phyloP scores from a whole-genome alignment of 1,139 yeast genomes.

The Lodderomyces orthopsilosis region DNA sequence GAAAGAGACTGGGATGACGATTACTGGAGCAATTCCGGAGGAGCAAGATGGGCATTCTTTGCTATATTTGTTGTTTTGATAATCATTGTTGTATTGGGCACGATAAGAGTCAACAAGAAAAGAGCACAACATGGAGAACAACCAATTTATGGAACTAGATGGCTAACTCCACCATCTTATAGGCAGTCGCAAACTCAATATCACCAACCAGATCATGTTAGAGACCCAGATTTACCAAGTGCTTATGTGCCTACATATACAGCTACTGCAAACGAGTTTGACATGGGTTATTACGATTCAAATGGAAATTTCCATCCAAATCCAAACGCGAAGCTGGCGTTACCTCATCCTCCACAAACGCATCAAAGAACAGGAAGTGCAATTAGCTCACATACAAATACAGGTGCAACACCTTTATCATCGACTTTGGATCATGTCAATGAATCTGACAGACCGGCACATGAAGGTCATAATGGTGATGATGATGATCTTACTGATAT shows the following conservation, averaged over 20 bases:
- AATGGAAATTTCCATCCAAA: constrained; percentile 55
- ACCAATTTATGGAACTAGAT: constrained; percentile 80
- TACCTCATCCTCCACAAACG: constrained; percentile 20
- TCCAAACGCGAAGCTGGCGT: constrained; percentile 24
- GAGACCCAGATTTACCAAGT: constrained; percentile 35
- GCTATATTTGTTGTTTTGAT: constrained; percentile 51
- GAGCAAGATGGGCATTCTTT: constrained; percentile 57
- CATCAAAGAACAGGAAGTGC: constrained; percentile 20
- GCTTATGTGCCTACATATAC: constrained; percentile 60
- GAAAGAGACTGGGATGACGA: constrained; percentile 16
- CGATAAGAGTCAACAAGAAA: constrained; percentile 56
- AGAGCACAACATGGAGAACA: constrained; percentile 60
- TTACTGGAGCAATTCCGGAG: constrained; percentile 28
- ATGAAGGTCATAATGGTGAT: background rate
- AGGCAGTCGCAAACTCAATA: constrained; percentile 67
- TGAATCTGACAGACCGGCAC: background rate
- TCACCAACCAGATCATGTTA: constrained; percentile 33
- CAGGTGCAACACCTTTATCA: constrained; percentile 8
- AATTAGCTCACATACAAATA: constrained; percentile 14
- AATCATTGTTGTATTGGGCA: constrained; percentile 46
- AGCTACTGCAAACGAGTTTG: constrained; percentile 56
- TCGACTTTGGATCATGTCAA: background rate
- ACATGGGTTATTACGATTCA: constrained; percentile 78
- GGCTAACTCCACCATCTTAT: constrained; percentile 93
- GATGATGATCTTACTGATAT: constrained; percentile 5